These are phyloP conservation scores for Septoria linicola DNA, from an alignment of 2,329 filamentous ascomycete species.

Conservation along the genomic window DNA sequence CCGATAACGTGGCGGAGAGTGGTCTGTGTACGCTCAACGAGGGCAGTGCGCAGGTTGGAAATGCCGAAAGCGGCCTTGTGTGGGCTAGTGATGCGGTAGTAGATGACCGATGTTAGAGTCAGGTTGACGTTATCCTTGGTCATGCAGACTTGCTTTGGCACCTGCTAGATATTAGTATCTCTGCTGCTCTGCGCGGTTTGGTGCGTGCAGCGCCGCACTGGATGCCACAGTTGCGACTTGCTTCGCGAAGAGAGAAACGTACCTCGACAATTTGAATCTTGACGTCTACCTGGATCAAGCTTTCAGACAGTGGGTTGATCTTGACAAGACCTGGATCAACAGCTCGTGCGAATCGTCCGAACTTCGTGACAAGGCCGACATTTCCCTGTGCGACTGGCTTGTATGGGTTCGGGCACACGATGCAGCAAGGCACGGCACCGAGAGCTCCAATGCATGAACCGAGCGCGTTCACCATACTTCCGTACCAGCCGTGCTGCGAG, in stretches of 20 bases:
- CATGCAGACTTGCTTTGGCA: constrained; percentile 96
- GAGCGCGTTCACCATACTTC: constrained; percentile 71
- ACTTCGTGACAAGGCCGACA: constrained; percentile 92
- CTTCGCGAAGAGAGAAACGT: background rate
- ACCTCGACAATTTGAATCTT: constrained; percentile 95
- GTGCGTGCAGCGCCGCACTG: background rate
- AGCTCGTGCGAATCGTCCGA: constrained; percentile 89
- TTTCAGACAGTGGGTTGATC: constrained; percentile 93
- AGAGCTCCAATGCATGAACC: constrained; percentile 72
- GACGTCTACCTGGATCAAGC: constrained; percentile 88
- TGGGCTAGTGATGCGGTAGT: constrained; percentile 94
- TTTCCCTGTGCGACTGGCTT: constrained; percentile 76
- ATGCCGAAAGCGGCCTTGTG: constrained; percentile 98
- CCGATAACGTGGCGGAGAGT: constrained; percentile 96
- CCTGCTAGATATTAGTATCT: constrained; percentile 38
- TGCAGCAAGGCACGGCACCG: constrained; percentile 87
- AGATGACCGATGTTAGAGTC: constrained; percentile 92
- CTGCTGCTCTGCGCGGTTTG: background rate
- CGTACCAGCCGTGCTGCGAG: constrained; percentile 74
- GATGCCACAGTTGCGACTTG: background rate
- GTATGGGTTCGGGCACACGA: constrained; percentile 79
- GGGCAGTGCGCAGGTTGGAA: constrained; percentile 88
- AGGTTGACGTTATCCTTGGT: constrained; percentile 99
- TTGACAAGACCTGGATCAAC: constrained; percentile 96
- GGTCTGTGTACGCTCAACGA: constrained; percentile 96